Evolutionary conservation across 164 flowering plant genomes (phyloP), one percentile per base, ranked within the genome.

Genomic region (Tetrastigma voinierianum): DNA sequence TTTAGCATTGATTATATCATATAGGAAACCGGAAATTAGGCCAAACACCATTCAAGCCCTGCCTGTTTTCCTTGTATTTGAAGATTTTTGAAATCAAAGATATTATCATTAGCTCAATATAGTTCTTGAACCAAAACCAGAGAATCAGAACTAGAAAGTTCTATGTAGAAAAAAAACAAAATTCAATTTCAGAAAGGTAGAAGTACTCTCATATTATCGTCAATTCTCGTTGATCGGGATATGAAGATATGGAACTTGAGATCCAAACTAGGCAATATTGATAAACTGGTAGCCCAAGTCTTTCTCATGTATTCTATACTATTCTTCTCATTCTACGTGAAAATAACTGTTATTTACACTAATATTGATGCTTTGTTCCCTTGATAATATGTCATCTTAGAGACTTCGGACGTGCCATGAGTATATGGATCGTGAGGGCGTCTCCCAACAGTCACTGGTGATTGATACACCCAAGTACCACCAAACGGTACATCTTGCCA

Each of bases 401-500:
- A 87, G 96, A 67, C 63, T 94, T 43, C 72, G 87, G 64, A 86
- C 89, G 24, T 86, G 96, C 79, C 90, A 87, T 69, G 83, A 80
- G 59, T 88, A 78, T 61, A 86, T 85, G 25, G 91, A 92, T 66
- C 87, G 75, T n/a, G 86, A 87, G 61, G 97, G 97, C 59, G 70
- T 81, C 45, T 61, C 88, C 24, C 90, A 92, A 70, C 98, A 95
- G 67, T 90, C 89, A 19, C 74, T 83, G 46, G 83, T 80, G 68
- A 86, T 92, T 58, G 77, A 72, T 40, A 74, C 90, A 60, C 97
- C 98, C 9, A 85, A 87, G 74, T 85, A 83, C 70, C 97, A 87
- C 51, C 51, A 95, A 87, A 72, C 86, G 88, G 10, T 95, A 90
- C 77, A 84, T 82, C 64, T 76, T 95, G 70, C 96, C 96, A 78